A percentile compares a stretch with the other conserved stretches of the same genome.
These are phyloP conservation scores for Orychophragmus violaceus DNA, from an alignment of 345 rosid genomes.

Conservation along the genomic window DNA sequence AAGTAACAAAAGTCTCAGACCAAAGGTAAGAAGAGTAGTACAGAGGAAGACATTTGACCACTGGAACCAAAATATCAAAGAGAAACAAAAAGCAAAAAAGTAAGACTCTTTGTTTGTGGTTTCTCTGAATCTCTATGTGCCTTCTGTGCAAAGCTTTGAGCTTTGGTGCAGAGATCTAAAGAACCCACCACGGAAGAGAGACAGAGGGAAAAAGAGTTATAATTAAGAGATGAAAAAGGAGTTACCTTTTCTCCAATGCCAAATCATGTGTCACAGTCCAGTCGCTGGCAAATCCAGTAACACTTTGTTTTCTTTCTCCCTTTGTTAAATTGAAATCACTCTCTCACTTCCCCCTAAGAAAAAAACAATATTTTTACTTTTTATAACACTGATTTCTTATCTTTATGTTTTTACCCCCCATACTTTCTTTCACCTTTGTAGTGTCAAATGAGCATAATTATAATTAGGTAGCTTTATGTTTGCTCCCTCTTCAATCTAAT, in stretches of 20 bases:
- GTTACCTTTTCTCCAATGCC: constrained; percentile 36
- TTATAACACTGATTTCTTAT: not conserved
- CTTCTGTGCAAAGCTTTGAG: constrained; percentile 39
- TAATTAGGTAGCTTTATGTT: constrained; percentile 10
- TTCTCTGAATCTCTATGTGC: constrained; percentile 33
- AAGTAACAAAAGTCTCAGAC: constrained; percentile 10
- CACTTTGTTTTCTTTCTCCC: constrained; percentile 29
- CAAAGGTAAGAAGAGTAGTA: constrained; percentile 18
- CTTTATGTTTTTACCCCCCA: constrained; percentile 8
- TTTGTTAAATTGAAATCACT: constrained; percentile 7
- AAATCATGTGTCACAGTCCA: constrained; percentile 55
- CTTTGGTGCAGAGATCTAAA: constrained; percentile 38
- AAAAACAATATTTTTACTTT: not conserved
- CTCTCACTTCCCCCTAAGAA: not conserved
- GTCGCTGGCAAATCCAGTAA: constrained; percentile 38
- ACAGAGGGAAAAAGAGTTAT: constrained; percentile 29
- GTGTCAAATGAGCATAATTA: not conserved
- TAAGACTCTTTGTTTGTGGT: constrained; percentile 30
- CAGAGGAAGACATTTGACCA: constrained; percentile 28
- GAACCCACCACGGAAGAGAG: constrained; percentile 29
- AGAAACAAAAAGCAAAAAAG: constrained; percentile 16
- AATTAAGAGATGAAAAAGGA: constrained; percentile 39
- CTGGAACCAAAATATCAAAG: constrained; percentile 14
- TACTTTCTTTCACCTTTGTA: not conserved
- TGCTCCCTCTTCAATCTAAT: not conserved